Percentiles rank a stretch among this genome's conserved stretches.
Conservation (phyloP, 75 land plant genomes). For the Larix kaempferi region DNA sequence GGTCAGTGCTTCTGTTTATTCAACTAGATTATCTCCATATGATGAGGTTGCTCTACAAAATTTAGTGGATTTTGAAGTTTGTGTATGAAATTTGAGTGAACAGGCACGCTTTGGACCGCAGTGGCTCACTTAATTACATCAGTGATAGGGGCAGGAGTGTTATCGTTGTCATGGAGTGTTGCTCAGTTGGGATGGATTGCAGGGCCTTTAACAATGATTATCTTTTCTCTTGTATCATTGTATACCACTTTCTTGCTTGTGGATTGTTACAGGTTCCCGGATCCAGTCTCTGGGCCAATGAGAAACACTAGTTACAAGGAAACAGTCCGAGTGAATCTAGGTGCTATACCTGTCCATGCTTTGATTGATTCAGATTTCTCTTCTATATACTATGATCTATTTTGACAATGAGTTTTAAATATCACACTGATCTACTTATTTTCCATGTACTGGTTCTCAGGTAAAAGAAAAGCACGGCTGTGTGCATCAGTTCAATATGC, state of each 20-base stretch:
- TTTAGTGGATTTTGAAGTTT: no score
- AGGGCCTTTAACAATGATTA: conserved; percentile 57
- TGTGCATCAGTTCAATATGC: conserved; percentile 41
- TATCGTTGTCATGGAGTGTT: conserved; percentile 51
- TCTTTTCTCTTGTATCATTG: conserved; percentile 54
- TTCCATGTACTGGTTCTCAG: conserved; percentile 10
- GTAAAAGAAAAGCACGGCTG: conserved; percentile 28
- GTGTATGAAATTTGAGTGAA: no score
- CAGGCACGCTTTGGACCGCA: conserved; percentile 47
- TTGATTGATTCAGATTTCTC: no score
- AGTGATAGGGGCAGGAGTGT: conserved; percentile 52
- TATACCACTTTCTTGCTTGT: conserved; percentile 50
- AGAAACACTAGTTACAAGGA: conserved; percentile 67
- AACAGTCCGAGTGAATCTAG: conserved; percentile 30
- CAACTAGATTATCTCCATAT: no score
- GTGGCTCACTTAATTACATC: conserved; percentile 46
- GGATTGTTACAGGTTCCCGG: conserved; percentile 69
- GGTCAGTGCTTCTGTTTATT: no score
- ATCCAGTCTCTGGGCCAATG: conserved; percentile 50
- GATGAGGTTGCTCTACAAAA: no score
- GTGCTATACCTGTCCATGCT: no score
- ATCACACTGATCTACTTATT: no score
- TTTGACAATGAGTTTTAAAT: no score
- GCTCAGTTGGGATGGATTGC: conserved; percentile 77
- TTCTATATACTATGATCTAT: no score